Base-by-base conservation (phyloP, 2,329 filamentous ascomycete genomes). In the Pyricularia grisea region DNA sequence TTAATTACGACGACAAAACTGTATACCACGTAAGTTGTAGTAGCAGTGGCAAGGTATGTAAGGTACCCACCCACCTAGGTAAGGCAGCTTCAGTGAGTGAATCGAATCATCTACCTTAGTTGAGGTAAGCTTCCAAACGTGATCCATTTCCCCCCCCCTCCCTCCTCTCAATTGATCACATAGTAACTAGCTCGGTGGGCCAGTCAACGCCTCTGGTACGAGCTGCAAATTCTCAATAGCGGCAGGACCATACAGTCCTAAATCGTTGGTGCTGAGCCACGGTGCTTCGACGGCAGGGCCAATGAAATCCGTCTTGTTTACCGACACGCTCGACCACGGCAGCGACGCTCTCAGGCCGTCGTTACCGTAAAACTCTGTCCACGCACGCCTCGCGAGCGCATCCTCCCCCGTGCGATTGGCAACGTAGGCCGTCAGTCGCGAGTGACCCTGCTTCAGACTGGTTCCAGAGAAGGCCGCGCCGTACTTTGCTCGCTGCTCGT, bases 221-320 rank as follows among this genome's bases (percentile, higher is more conserved):
- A 80, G 73, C 2, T 84, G 83, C 72, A 89, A 71, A 68, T 86
- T 83, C 73, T 86, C 83, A 69, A 89, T 87, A 0, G 81, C 84
- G 1, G 85, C 83, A 67, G 88, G 71, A 0, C 86, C 86, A 74
- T 87, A 89, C 70, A 85, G 79, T 0, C 86, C 84, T 6, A 82
- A 79, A 61, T 83, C 84, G 72, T 88, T 88, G 0, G 86, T 88
- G 1, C 81, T 80, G 0, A 89, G 72, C 86, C 86, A 89, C 0
- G 78, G 74, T 0, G 85, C 86, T 75, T 89, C 86, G 23, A 87
- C 82, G 0, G 87, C 79, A 0, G 82, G 79, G 2, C 78, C 73
- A 11, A 87, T 72, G 1, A 83, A 82, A 4, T 76, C 75, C 60
- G 81, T 81, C 0, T 81, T 82, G 11, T 77, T 76, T 1, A 87